Conservation (phyloP, 345 rosid species). For the Eucalyptus dawsonii region DNA sequence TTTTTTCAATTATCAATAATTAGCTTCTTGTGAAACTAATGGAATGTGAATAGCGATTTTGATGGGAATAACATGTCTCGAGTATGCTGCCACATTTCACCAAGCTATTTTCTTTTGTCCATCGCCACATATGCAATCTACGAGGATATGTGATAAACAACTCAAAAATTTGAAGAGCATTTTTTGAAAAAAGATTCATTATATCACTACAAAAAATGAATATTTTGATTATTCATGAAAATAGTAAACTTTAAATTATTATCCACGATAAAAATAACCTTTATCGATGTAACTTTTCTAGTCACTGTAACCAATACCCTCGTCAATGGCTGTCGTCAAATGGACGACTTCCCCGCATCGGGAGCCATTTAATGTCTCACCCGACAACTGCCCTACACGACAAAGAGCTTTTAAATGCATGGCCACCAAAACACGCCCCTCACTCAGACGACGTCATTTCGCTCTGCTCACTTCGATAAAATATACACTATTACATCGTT, state of each 20-base stretch:
- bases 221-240: not conserved
- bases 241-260: not conserved
- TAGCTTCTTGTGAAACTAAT: too few species aligned
- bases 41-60: not conserved
- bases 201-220: not conserved
- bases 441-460: not conserved
- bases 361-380: not conserved
- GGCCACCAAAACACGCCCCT: not conserved
- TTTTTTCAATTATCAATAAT: too few species aligned
- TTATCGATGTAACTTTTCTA: not conserved
- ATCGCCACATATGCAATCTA: not conserved
- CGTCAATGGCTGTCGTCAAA: not conserved
- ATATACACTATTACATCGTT: not conserved
- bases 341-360: not conserved
- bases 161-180: not conserved
- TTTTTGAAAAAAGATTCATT: not conserved
- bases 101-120: not conserved
- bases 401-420: not conserved
- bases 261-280: not conserved
- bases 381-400: not conserved
- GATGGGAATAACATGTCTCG: not conserved
- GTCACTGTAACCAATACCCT: not conserved
- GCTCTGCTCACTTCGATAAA: not conserved
- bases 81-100: not conserved
- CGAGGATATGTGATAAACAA: not conserved